phyloP scores from a whole-genome alignment of 768 basidiomycete genomes.

The Boletus barrowsii region DNA sequence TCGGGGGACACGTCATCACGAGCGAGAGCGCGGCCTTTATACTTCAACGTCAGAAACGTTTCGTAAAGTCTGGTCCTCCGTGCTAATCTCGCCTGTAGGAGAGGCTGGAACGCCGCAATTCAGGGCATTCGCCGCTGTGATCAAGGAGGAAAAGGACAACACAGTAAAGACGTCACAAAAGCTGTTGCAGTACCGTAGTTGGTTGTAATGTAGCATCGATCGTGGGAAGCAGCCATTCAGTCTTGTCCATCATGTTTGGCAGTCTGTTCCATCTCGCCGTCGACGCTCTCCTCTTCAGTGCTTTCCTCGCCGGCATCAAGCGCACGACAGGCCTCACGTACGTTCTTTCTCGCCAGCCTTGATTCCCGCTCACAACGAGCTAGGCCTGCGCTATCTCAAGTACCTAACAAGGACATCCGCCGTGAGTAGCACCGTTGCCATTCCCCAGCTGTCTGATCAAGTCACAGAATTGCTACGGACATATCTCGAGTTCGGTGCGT shows the following conservation, averaged over 20 bases:
- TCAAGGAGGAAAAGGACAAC: constrained; percentile 74
- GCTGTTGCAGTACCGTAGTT: constrained; percentile 30
- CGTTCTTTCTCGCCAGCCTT: constrained; percentile 24
- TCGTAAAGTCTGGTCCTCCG: constrained; percentile 5
- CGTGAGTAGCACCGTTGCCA: constrained; percentile 49
- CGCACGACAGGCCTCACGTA: constrained; percentile 86
- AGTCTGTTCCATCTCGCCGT: constrained; percentile 60
- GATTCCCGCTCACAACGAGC: neutral
- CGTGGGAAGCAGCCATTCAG: constrained; percentile 16
- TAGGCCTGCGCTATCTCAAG: constrained; percentile 70
- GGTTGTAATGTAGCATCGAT: constrained; percentile 5
- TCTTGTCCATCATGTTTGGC: constrained; percentile 25
- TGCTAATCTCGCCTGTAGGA: constrained; percentile 33
- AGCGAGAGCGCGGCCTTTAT: constrained; percentile 82
- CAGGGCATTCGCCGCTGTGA: constrained; percentile 63
- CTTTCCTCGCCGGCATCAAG: constrained; percentile 81
- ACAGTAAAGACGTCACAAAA: constrained; percentile 43
- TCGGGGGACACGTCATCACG: constrained; percentile 75
- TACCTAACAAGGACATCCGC: constrained; percentile 87
- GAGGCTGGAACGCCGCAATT: constrained; percentile 66
- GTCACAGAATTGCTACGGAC: constrained; percentile 62
- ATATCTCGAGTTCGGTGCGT: constrained; percentile 78
- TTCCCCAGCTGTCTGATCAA: neutral
- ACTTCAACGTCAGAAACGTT: constrained; percentile 51
- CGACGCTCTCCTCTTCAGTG: constrained; percentile 76